Evolutionary conservation across 495 filamentous ascomycete genomes (phyloP).

Genomic region (Stereocaulon alpinum): DNA sequence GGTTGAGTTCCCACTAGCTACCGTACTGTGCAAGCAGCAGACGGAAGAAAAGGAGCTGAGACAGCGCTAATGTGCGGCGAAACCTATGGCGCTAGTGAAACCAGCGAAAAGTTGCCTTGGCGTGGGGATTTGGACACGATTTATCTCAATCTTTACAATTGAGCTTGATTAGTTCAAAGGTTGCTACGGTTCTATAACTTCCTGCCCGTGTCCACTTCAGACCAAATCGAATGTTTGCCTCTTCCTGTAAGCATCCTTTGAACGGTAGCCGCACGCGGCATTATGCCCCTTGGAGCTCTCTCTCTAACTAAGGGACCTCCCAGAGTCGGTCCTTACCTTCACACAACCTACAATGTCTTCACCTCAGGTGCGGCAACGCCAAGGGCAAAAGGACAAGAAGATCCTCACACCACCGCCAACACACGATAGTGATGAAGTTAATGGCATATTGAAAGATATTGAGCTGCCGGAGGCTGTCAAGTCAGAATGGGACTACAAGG

Average conservation of each 20-base stretch:
- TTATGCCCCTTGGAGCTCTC: not conserved
- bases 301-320: not conserved
- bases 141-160: not conserved
- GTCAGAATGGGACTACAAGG: conserved; percentile 75
- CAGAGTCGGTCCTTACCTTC: conserved; percentile 14
- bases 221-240: not conserved
- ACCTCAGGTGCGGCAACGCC: conserved; percentile 43
- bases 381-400: conserved; percentile 35
- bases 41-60: not conserved
- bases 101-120: not conserved
- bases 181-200: not conserved
- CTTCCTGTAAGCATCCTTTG: not conserved
- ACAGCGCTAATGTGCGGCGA: not conserved
- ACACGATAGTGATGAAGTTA: conserved; percentile 21
- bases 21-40: too few relatives aligned
- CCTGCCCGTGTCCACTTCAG: not conserved
- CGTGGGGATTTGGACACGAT: not conserved
- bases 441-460: conserved; percentile 19
- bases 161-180: not conserved
- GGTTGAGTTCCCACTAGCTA: too few relatives aligned
- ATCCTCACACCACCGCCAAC: conserved; percentile 23
- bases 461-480: conserved; percentile 16
- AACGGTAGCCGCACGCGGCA: not conserved
- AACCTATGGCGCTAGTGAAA: not conserved
- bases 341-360: conserved; percentile 20